Percentiles rank a stretch among this genome's conserved stretches.
Conservation (phyloP, 2,329 filamentous ascomycete genomes). For the Fusarium albidum region DNA sequence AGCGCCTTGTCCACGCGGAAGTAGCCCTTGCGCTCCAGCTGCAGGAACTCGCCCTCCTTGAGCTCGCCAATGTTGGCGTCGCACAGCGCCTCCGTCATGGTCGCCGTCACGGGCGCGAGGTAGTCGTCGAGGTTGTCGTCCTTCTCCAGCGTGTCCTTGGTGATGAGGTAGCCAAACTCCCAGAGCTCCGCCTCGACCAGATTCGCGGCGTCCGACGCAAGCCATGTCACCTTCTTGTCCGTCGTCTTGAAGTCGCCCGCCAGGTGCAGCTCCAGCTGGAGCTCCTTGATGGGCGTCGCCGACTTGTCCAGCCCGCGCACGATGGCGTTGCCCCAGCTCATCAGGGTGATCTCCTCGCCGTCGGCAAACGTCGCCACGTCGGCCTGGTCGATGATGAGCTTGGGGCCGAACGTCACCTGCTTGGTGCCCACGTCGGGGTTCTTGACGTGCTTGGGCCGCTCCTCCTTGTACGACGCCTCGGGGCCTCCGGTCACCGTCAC, state of each 20-base stretch:
- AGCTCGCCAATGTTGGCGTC: constrained; percentile 82
- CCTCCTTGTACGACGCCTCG: constrained; percentile 68
- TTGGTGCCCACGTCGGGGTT: constrained; percentile 86
- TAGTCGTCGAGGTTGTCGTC: constrained; percentile 87
- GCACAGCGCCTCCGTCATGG: constrained; percentile 76
- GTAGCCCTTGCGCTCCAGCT: constrained; percentile 93
- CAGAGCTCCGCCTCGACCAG: constrained; percentile 85
- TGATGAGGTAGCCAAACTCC: constrained; percentile 95
- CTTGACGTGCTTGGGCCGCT: constrained; percentile 90
- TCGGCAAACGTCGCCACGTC: constrained; percentile 84
- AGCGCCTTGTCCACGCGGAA: constrained; percentile 81
- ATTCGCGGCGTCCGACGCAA: constrained; percentile 77
- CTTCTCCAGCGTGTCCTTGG: constrained; percentile 92
- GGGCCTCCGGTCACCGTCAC: constrained; percentile 74
- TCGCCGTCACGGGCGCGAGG: constrained; percentile 78
- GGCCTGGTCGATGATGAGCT: constrained; percentile 83
- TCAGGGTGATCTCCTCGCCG: constrained; percentile 92
- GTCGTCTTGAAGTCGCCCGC: constrained; percentile 95
- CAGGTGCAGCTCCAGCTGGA: constrained; percentile 88
- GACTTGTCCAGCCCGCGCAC: constrained; percentile 71
- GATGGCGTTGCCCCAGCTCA: constrained; percentile 95
- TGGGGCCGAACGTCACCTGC: constrained; percentile 80
- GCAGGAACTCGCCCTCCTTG: constrained; percentile 90
- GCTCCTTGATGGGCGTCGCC: constrained; percentile 66
- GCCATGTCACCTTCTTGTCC: constrained; percentile 96